These are phyloP conservation scores for Myxozyma neglecta DNA, from an alignment of 805 yeast genomes.

Conservation along the genomic window DNA sequence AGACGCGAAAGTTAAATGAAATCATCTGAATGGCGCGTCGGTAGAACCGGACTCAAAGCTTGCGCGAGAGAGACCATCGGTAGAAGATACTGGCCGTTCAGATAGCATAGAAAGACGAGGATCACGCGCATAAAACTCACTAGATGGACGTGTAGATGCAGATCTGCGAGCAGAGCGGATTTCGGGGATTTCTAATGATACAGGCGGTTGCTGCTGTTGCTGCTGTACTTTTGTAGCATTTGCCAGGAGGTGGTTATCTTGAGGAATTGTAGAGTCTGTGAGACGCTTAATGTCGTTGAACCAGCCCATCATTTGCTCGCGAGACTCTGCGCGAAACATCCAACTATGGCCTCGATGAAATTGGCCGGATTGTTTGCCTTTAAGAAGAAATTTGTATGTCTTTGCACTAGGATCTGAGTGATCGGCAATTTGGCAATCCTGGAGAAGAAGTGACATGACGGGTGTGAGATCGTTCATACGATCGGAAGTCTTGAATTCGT, in stretches of 20 bases:
- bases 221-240: not conserved
- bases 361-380: conserved; percentile 71
- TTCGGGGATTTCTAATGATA: not conserved
- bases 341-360: conserved; percentile 83
- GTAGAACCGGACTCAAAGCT: not conserved
- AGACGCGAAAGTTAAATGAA: not conserved
- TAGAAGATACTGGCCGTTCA: not conserved
- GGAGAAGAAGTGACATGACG: conserved; percentile 75
- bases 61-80: not conserved
- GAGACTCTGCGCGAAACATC: conserved; percentile 90
- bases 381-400: conserved; percentile 68
- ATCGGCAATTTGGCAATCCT: conserved; percentile 77
- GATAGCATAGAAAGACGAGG: not conserved
- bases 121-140: conserved; percentile 9
- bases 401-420: conserved; percentile 40
- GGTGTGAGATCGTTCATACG: conserved; percentile 79
- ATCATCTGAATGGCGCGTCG: conserved; percentile 4
- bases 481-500: conserved; percentile 84
- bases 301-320: conserved; percentile 81
- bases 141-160: conserved; percentile 9
- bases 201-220: not conserved
- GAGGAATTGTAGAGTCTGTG: conserved; percentile 8
- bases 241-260: not conserved
- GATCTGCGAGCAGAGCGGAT: conserved; percentile 2
- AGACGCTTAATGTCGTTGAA: conserved; percentile 63